phyloP scores from a whole-genome alignment of 345 rosid species.

The Salix udensis region DNA sequence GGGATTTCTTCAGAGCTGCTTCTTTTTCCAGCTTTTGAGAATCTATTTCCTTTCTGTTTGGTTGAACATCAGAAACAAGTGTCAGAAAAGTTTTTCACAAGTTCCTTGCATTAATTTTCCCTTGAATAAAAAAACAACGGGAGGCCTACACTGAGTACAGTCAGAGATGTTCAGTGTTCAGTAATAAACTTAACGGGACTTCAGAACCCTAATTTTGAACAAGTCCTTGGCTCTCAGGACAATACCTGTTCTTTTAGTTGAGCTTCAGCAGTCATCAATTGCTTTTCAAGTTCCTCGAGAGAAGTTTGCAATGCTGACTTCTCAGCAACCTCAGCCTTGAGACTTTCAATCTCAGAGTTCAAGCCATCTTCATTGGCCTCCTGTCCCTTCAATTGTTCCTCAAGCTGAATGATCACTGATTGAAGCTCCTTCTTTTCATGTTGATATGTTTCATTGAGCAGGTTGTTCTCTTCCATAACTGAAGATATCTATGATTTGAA shows the following conservation, averaged over 20 bases:
- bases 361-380: conserved; percentile 43
- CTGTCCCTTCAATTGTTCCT: conserved; percentile 51
- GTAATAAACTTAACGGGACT: neutral
- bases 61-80: conserved; percentile 1
- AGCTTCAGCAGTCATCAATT: conserved; percentile 36
- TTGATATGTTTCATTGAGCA: conserved; percentile 57
- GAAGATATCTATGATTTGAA: conserved; percentile 55
- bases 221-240: neutral
- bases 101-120: neutral
- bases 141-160: conserved; percentile 31
- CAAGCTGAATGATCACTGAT: conserved; percentile 50
- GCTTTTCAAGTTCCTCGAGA: conserved; percentile 59
- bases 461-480: conserved; percentile 66
- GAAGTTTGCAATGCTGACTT: conserved; percentile 49
- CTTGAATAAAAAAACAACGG: neutral
- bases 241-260: conserved; percentile 55
- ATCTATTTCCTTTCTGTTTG: conserved; percentile 48
- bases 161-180: conserved; percentile 1
- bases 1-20: conserved; percentile 54
- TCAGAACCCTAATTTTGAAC: neutral
- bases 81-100: neutral
- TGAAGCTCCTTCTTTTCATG: conserved; percentile 70
- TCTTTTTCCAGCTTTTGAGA: conserved; percentile 50
- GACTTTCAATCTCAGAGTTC: conserved; percentile 44
- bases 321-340: conserved; percentile 43